A percentile compares a stretch with the other conserved stretches of the same genome.
These are phyloP conservation scores for Exophiala calicioides DNA, from an alignment of 2,329 filamentous ascomycete species.

Conservation along the genomic window DNA sequence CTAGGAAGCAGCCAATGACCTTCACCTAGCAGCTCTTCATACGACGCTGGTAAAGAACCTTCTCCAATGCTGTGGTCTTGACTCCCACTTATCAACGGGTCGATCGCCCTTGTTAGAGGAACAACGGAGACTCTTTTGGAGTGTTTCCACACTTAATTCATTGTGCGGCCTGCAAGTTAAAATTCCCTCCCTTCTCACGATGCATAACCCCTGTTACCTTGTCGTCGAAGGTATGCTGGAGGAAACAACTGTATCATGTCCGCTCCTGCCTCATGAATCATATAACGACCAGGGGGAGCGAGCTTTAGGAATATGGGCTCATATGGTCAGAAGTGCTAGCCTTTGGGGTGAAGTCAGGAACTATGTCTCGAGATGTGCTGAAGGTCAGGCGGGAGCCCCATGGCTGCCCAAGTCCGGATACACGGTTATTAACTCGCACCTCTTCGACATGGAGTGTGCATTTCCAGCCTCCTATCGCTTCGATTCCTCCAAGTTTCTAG, in stretches of 20 bases:
- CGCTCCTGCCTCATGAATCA: neutral
- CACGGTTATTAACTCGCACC: conserved; percentile 26
- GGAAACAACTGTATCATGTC: neutral
- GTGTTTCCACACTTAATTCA: neutral
- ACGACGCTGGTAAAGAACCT: neutral
- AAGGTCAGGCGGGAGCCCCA: conserved; percentile 14
- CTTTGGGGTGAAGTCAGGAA: conserved; percentile 14
- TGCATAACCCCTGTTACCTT: neutral
- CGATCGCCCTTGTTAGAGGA: neutral
- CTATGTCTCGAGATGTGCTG: conserved; percentile 13
- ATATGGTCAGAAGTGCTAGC: conserved; percentile 2
- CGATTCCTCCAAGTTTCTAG: conserved; percentile 27
- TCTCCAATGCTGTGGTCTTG: neutral
- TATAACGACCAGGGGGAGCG: neutral
- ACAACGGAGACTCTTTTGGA: neutral
- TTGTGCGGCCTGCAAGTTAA: neutral
- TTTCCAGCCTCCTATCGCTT: conserved; percentile 30
- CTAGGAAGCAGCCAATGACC: neutral
- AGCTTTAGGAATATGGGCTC: conserved; percentile 11
- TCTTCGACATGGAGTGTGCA: conserved; percentile 31
- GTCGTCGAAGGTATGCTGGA: neutral
- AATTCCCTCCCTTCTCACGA: neutral
- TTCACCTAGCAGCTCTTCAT: neutral
- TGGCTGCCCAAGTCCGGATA: conserved; percentile 32
- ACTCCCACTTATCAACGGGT: neutral